Conservation (phyloP, 306 rosid genomes). For the Fragaria nilgerrensis region DNA sequence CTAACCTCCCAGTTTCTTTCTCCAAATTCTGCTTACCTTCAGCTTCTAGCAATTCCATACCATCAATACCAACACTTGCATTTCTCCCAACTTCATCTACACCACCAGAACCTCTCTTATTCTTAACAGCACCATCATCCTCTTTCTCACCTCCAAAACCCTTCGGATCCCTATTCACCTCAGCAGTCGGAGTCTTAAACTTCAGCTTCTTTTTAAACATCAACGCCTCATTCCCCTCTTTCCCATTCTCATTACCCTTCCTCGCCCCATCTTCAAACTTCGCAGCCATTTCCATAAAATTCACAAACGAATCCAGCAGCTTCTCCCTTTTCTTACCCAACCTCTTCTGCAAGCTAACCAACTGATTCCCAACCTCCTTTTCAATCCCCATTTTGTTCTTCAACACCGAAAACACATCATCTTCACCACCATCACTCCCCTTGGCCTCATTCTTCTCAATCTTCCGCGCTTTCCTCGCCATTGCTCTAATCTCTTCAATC, state of each 20-base stretch:
- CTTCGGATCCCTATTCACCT: conserved; percentile 42
- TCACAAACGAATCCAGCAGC: conserved; percentile 23
- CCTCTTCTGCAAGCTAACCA: conserved; percentile 49
- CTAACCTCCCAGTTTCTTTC: conserved; percentile 16
- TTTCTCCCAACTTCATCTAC: conserved; percentile 8
- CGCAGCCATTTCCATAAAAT: conserved; percentile 28
- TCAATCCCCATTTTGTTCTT: conserved; percentile 44
- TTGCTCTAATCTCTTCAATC: conserved; percentile 67
- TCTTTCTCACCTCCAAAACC: conserved; percentile 54
- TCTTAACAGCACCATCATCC: conserved; percentile 19
- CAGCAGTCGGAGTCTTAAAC: conserved; percentile 45
- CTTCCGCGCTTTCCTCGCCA: conserved; percentile 71
- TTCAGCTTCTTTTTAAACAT: conserved; percentile 52
- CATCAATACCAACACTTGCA: conserved; percentile 30
- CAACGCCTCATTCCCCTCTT: conserved; percentile 32
- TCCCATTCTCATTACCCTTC: conserved; percentile 23
- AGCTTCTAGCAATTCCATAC: conserved; percentile 8
- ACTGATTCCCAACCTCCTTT: conserved; percentile 54
- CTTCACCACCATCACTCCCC: conserved; percentile 25
- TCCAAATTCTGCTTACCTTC: conserved; percentile 26
- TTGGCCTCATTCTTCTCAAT: conserved; percentile 40
- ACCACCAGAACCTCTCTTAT: conserved; percentile 20
- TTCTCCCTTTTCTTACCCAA: conserved; percentile 39
- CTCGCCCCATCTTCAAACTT: conserved; percentile 22
- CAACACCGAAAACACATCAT: conserved; percentile 8